These are phyloP conservation scores for Amanita exitialis DNA, from an alignment of 768 basidiomycete species.

Conservation along the genomic window DNA sequence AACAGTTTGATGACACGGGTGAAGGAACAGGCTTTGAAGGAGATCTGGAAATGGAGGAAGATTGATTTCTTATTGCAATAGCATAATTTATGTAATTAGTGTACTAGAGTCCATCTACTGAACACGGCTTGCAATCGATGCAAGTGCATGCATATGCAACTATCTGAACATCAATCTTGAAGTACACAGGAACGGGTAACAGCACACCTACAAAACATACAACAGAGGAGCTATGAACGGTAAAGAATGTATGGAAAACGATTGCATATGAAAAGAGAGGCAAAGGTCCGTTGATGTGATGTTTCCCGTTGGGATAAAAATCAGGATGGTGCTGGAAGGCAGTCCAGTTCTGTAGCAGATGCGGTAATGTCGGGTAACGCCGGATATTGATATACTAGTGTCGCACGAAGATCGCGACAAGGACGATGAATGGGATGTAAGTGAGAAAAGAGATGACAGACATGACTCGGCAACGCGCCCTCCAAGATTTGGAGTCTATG, in stretches of 20 bases:
- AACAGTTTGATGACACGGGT: slow-evolving; percentile 54
- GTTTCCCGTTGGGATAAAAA: neutral
- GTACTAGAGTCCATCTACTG: neutral
- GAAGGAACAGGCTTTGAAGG: slow-evolving; percentile 61
- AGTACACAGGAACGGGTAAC: neutral
- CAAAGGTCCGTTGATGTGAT: neutral
- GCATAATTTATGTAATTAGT: slow-evolving; percentile 1
- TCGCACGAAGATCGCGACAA: slow-evolving; percentile 54
- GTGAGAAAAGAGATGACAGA: slow-evolving; percentile 56
- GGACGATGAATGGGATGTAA: slow-evolving; percentile 71
- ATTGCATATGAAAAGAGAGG: slow-evolving; percentile 4
- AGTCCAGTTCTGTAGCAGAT: neutral
- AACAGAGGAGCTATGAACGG: slow-evolving; percentile 4
- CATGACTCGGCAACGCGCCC: slow-evolving; percentile 68
- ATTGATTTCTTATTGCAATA: slow-evolving; percentile 17
- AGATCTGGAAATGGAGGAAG: slow-evolving; percentile 61
- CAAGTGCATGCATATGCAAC: neutral
- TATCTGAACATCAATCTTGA: neutral
- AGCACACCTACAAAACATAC: slow-evolving; percentile 2
- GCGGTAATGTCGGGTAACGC: neutral
- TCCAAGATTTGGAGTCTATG: slow-evolving; percentile 66
- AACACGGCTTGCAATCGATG: neutral
- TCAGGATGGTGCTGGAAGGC: neutral
- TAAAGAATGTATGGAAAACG: slow-evolving; percentile 3
- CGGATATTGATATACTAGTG: slow-evolving; percentile 5